Evolutionary conservation across 495 filamentous ascomycete genomes (phyloP).

Genomic region (Bombardia bombarda): DNA sequence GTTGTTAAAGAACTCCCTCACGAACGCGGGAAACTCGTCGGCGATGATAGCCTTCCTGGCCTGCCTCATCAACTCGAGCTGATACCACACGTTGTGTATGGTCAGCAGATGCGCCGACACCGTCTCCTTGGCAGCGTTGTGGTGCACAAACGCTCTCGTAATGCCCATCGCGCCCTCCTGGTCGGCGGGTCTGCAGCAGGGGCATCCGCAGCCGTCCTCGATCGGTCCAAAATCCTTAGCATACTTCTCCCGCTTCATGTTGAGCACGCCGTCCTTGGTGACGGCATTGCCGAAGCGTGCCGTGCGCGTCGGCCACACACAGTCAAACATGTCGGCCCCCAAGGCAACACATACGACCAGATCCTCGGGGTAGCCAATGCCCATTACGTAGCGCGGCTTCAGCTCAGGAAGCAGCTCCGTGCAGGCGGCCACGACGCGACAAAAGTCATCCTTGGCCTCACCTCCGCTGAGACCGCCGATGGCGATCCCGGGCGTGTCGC

Average conservation of each 20-base stretch:
- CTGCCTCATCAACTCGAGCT: constrained; percentile 70
- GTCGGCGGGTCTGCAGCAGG: constrained; percentile 58
- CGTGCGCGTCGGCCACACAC: constrained; percentile 95
- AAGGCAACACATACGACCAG: constrained; percentile 84
- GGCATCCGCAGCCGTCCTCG: constrained; percentile 71
- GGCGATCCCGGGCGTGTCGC: constrained; percentile 91
- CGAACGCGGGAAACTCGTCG: constrained; percentile 71
- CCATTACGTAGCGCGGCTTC: constrained; percentile 98
- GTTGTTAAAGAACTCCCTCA: constrained; percentile 66
- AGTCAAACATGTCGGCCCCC: constrained; percentile 99
- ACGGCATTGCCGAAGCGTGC: constrained; percentile 94
- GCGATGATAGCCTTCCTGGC: constrained; percentile 73
- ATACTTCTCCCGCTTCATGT: constrained; percentile 69
- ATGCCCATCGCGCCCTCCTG: constrained; percentile 70
- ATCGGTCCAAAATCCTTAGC: constrained; percentile 75
- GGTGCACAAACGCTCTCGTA: constrained; percentile 83
- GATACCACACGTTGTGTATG: constrained; percentile 90
- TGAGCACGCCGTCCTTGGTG: constrained; percentile 70
- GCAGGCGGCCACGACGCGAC: constrained; percentile 69
- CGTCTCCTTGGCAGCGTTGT: constrained; percentile 89
- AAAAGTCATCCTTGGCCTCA: constrained; percentile 51
- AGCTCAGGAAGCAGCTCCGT: constrained; percentile 76
- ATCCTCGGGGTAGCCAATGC: constrained; percentile 94
- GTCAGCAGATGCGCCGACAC: constrained; percentile 90
- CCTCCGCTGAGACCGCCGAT: constrained; percentile 93